Conservation (phyloP, 768 basidiomycete genomes). For the Pulveroboletus frians region DNA sequence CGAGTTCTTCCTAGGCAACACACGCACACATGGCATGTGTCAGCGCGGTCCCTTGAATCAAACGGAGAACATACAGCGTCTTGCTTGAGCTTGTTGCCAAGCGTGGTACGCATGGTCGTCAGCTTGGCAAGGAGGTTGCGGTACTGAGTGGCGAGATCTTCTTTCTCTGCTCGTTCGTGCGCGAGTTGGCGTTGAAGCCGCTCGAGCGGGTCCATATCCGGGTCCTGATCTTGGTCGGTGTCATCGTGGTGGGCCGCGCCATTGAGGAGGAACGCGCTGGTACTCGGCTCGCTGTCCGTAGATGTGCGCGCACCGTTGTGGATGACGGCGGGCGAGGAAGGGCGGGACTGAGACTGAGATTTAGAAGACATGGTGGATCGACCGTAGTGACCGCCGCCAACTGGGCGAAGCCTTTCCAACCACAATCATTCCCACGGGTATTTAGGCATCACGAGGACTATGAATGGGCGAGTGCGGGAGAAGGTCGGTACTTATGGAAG, state of each 20-base stretch:
- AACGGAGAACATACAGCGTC: slow-evolving; percentile 71
- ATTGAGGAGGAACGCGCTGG: slow-evolving; percentile 24
- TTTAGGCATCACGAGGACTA: too few relatives aligned
- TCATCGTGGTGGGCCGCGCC: slow-evolving; percentile 34
- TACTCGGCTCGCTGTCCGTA: slow-evolving; percentile 39
- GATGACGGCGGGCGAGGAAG: slow-evolving; percentile 26
- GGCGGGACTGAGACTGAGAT: slow-evolving; percentile 29
- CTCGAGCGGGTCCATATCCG: slow-evolving; percentile 44
- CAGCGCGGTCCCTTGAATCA: neutral
- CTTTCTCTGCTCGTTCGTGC: slow-evolving; percentile 78
- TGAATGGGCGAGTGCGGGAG: too few relatives aligned
- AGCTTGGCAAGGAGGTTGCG: slow-evolving; percentile 80
- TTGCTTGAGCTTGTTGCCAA: slow-evolving; percentile 92
- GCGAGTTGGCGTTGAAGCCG: slow-evolving; percentile 72
- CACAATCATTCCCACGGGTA: too few relatives aligned
- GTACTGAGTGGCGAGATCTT: slow-evolving; percentile 81
- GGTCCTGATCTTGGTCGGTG: slow-evolving; percentile 39
- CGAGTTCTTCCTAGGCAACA: slow-evolving; percentile 86
- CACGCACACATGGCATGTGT: neutral
- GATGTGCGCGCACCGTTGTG: slow-evolving; percentile 33
- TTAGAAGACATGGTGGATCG: slow-evolving; percentile 15
- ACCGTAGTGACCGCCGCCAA: neutral
- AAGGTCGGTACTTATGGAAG: too few relatives aligned
- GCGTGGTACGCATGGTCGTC: slow-evolving; percentile 86
- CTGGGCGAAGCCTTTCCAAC: too few relatives aligned